Evolutionary conservation across 768 basidiomycete genomes (phyloP), one percentile per base, ranked within the genome.

Genomic region (Russula vinacea): DNA sequence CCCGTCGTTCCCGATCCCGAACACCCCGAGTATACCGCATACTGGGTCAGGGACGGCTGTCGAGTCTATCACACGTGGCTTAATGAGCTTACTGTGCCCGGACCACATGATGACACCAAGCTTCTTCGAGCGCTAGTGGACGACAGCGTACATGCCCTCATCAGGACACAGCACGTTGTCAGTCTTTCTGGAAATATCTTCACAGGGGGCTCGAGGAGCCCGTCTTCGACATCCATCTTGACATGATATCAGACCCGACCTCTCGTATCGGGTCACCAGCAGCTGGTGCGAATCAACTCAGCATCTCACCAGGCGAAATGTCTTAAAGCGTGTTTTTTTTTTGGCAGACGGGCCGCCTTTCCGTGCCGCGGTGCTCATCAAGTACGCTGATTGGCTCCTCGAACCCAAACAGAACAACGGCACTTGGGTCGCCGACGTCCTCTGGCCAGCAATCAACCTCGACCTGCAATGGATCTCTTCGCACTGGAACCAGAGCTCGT

Each of bases 401-500:
- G 49, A 51, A 40, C 54, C 62, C 4, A 26, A 58, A 24, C 62
- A 64, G 35, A 59, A 59, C 26, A 64, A 64, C 40, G 57, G 55
- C 14, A 56, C 55, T 40, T 56, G 55, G 55, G 55, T 56, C 16
- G 40, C 55, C 11, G 55, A 56, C n/a, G 57, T 42, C 42, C 50
- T 64, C 32, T 64, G 62, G 62, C 57, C 62, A 5, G 50, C 58
- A 14, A 60, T 64, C 10, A 60, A 64, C 33, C 63, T 62, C 47
- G 64, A 62, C 19, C 60, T 65, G 22, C 60, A 65, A 51, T 62
- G 54, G 60, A 42, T 65, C 26, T 51, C 64, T 8, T 32, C 24
- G 24, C 47, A 61, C 32, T 65, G 64, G 64, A 62, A 62, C 22
- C 11, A 57, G 60, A 65, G 61, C 56, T 65, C 64, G 64, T 65